A percentile compares a stretch with the other conserved stretches of the same genome.
phyloP scores from a whole-genome alignment of 225 moss, liverwort and hornwort genomes.

The Takakia lepidozioides region DNA sequence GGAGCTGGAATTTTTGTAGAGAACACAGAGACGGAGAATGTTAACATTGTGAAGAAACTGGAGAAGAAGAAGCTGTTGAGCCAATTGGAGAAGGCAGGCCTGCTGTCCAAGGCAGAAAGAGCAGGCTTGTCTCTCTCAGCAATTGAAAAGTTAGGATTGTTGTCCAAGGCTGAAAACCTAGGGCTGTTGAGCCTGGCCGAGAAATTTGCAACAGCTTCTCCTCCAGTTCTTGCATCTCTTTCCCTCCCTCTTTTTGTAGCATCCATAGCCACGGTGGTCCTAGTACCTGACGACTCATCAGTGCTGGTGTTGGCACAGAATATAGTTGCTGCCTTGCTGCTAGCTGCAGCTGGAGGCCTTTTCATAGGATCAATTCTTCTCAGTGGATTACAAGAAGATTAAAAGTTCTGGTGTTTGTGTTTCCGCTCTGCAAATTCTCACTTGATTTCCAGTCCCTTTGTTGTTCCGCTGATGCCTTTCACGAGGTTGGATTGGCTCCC shows the following conservation, averaged over 20 bases:
- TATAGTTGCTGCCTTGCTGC: constrained; percentile 37
- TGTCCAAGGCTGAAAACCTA: constrained; percentile 87
- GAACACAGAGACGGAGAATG: constrained; percentile 55
- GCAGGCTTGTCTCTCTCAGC: constrained; percentile 69
- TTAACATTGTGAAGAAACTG: constrained; percentile 71
- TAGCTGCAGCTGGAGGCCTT: constrained; percentile 52
- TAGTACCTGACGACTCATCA: constrained; percentile 57
- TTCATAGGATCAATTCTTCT: constrained; percentile 69
- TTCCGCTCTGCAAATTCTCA: too few relatives aligned
- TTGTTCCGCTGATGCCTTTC: too few relatives aligned
- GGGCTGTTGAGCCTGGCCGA: constrained; percentile 84
- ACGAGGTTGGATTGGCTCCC: too few relatives aligned
- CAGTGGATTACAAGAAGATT: constrained; percentile 82
- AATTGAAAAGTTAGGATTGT: constrained; percentile 79
- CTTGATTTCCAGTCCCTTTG: too few relatives aligned
- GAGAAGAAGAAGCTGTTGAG: constrained; percentile 91
- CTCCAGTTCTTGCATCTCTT: constrained; percentile 59
- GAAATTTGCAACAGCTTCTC: constrained; percentile 64
- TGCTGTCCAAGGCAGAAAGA: constrained; percentile 82
- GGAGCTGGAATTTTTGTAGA: constrained; percentile 84
- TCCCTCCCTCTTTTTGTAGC: constrained; percentile 59
- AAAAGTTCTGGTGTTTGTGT: too few relatives aligned
- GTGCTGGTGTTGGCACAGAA: constrained; percentile 57
- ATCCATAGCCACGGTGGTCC: constrained; percentile 44
- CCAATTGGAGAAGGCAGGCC: constrained; percentile 80